Percentiles rank a stretch among this genome's conserved stretches.
phyloP scores from a whole-genome alignment of 1,139 yeast genomes.

The Yamadazyma kanchanaburiensis region DNA sequence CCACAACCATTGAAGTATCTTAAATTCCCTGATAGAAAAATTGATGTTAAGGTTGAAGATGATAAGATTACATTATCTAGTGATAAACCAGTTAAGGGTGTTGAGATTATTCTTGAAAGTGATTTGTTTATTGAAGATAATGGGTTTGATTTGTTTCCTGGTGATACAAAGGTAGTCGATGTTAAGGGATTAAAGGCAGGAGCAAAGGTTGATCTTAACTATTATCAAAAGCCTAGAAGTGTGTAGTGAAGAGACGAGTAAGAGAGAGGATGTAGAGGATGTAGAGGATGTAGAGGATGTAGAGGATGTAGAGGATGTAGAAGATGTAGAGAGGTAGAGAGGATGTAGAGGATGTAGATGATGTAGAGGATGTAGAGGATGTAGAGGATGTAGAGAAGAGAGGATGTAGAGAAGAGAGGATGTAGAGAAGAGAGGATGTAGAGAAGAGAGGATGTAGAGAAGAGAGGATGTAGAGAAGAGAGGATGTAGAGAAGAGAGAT shows the following conservation, averaged over 20 bases:
- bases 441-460: no score
- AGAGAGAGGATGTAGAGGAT: no score
- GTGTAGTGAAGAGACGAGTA: not conserved
- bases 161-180: conserved; percentile 18
- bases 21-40: conserved; percentile 20
- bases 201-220: conserved; percentile 10
- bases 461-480: no score
- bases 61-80: conserved; percentile 18
- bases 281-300: no score
- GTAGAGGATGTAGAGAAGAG: no score
- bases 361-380: no score
- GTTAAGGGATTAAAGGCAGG: conserved; percentile 12
- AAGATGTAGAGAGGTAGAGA: no score
- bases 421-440: no score
- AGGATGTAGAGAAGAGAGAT: no score
- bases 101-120: conserved; percentile 22
- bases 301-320: no score
- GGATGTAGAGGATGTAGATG: no score
- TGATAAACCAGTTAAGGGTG: conserved; percentile 40
- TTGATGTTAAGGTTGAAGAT: conserved; percentile 13
- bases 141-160: conserved; percentile 44
- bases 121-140: conserved; percentile 31
- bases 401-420: no score
- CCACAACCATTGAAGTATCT: conserved; percentile 52
- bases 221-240: conserved; percentile 8